Evolutionary conservation across 441 rosid genomes (phyloP), one percentile per base, ranked within the genome.

Genomic region (Euphorbia celastroides): DNA sequence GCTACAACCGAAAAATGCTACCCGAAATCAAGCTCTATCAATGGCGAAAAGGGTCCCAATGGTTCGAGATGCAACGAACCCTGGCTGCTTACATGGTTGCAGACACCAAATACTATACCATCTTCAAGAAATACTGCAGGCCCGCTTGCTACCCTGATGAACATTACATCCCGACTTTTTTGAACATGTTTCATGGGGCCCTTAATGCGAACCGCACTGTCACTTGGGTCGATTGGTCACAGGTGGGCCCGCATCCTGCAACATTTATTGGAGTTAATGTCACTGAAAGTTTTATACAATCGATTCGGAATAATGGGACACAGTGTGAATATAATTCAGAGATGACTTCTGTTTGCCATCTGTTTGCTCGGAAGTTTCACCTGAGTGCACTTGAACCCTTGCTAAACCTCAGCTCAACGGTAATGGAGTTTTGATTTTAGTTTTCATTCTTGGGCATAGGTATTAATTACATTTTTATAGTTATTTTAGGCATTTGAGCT

Each of bases 61-160:
- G 99, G 99, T 89, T 94, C n/a, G 98, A 92, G 80, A 82, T 87
- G 58, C 82, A 83, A 41, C 91, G 96, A 0, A 66, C 75, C 22
- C 55, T 92, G 66, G 96, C 98, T 13, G 68, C 85, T 52, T 79
- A 83, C 66, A 69, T 92, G 0, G 74, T 92, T 25, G 80, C 96
- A 0, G 99, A 94, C 80, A 68, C 86, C 52, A 87, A 86, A 73
- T 94, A 84, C 79, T 86, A 84, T 64, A 52, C 74, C 22, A 57
- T 92, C 66, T 92, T 94, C 80, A 86, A 76, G 71, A 88, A 80
- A 67, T 84, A 81, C 68, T 89, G 99, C 65, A 83, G 62, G 77
- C 99, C 99, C 25, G 93, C 96, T 48, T 94, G 98, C 80, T 88
- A 89, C 68, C 98, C 98, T 0, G 99, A 94, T 26, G 99, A 94